Evolutionary conservation across 768 basidiomycete species (phyloP).

Genomic region (Strobilomyces dryophilus): DNA sequence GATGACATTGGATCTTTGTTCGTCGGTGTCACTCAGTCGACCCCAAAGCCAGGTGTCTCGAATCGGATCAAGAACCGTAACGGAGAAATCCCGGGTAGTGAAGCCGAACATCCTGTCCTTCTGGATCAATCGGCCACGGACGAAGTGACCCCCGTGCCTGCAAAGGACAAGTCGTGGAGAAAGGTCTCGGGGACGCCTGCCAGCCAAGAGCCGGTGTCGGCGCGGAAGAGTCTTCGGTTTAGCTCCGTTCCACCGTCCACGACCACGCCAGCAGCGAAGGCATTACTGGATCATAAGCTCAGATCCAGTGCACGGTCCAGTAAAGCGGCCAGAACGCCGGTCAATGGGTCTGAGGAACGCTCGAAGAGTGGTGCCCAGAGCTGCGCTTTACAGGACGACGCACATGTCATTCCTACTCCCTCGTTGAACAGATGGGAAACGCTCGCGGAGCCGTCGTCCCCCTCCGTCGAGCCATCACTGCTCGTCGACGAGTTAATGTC

Average conservation of each 20-base stretch:
- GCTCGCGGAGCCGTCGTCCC: slow-evolving; percentile 24
- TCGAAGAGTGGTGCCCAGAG: background rate
- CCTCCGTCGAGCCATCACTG: slow-evolving; percentile 23
- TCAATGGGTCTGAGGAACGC: slow-evolving; percentile 4
- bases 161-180: slow-evolving; percentile 16
- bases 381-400: background rate
- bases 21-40: slow-evolving; percentile 8
- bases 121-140: slow-evolving; percentile 18
- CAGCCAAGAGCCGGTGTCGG: slow-evolving; percentile 21
- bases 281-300: background rate
- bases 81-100: slow-evolving; percentile 29
- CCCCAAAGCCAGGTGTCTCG: slow-evolving; percentile 32
- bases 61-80: slow-evolving; percentile 42
- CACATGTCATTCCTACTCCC: slow-evolving; percentile 3
- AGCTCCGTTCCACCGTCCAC: slow-evolving; percentile 4
- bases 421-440: slow-evolving; percentile 28
- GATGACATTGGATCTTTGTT: slow-evolving; percentile 5
- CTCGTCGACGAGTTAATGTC: slow-evolving; percentile 32
- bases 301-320: background rate
- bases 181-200: slow-evolving; percentile 14
- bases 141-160: slow-evolving; percentile 18
- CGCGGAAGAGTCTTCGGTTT: slow-evolving; percentile 19
- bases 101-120: slow-evolving; percentile 22
- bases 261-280: slow-evolving; percentile 7
- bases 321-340: slow-evolving; percentile 12